phyloP scores from a whole-genome alignment of 192 early-diverging fungal species.

The Chytriomyces sp. region DNA sequence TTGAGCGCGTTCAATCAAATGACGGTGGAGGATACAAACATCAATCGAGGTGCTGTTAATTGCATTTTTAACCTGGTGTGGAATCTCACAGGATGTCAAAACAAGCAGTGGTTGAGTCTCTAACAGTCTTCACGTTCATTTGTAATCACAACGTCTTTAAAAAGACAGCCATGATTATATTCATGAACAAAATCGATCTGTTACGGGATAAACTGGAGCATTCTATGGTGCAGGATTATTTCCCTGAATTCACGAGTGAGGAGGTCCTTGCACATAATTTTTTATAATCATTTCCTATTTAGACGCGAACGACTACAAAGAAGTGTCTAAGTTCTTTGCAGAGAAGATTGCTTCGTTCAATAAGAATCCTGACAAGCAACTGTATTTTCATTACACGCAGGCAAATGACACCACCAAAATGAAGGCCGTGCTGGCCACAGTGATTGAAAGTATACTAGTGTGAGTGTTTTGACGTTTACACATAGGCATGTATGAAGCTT shows the following conservation, averaged over 20 bases:
- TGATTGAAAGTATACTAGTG: conserved; percentile 38
- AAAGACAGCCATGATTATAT: conserved; percentile 87
- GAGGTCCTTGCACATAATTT: background rate
- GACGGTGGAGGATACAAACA: conserved; percentile 71
- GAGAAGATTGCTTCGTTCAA: conserved; percentile 49
- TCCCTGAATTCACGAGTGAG: conserved; percentile 79
- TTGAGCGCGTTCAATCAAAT: conserved; percentile 94
- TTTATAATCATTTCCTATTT: background rate
- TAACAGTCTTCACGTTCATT: conserved; percentile 87
- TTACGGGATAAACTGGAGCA: conserved; percentile 78
- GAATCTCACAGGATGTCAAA: conserved; percentile 11
- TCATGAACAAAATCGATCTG: conserved; percentile 93
- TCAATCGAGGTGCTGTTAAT: conserved; percentile 5
- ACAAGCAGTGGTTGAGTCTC: conserved; percentile 82
- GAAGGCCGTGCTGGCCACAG: conserved; percentile 59
- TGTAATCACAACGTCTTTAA: conserved; percentile 94
- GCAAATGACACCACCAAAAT: conserved; percentile 66
- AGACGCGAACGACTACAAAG: conserved; percentile 50
- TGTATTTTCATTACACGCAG: conserved; percentile 63
- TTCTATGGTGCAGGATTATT: conserved; percentile 79
- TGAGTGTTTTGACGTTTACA: too few species aligned
- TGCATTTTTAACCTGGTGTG: background rate
- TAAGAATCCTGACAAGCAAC: conserved; percentile 46
- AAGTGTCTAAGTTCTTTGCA: conserved; percentile 46
- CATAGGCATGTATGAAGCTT: background rate